Conservation (phyloP, 1,284 basidiomycete genomes). For the Apiotrichum montevideense region DNA sequence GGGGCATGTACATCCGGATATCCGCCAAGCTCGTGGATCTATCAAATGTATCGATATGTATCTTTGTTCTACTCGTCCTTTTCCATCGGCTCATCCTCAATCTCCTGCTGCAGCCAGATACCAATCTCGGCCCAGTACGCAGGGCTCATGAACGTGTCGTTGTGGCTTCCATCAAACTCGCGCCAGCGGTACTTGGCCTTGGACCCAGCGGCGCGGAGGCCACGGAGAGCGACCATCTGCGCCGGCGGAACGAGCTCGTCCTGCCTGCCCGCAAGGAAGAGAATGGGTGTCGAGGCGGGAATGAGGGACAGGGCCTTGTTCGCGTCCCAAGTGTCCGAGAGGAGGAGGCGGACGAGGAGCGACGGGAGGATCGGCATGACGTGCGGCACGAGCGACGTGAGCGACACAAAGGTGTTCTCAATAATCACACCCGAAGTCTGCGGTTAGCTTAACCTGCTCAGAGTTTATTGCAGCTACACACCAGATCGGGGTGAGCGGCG, state of each 20-base stretch:
- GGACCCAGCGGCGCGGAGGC: constrained; percentile 51
- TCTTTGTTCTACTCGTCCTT: too few relatives aligned
- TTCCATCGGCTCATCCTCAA: not conserved
- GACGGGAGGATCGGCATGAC: constrained; percentile 72
- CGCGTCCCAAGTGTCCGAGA: constrained; percentile 75
- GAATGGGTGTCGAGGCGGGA: constrained; percentile 65
- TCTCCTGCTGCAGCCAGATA: constrained; percentile 53
- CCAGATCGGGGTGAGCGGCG: constrained; percentile 65
- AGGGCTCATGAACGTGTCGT: constrained; percentile 62
- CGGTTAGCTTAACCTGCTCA: constrained; percentile 62
- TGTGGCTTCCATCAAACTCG: constrained; percentile 66
- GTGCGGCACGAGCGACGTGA: constrained; percentile 70
- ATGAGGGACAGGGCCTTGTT: constrained; percentile 63
- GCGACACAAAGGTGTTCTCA: constrained; percentile 86
- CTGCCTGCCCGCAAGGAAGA: constrained; percentile 69
- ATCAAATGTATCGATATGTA: too few relatives aligned
- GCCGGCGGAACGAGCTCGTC: constrained; percentile 80
- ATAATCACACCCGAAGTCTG: constrained; percentile 55
- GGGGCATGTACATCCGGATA: too few relatives aligned
- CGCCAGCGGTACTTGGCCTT: constrained; percentile 46
- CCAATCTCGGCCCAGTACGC: constrained; percentile 61
- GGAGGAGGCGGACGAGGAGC: constrained; percentile 41
- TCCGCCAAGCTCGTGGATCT: too few relatives aligned
- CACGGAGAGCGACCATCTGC: constrained; percentile 76
- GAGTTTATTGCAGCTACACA: constrained; percentile 35